A percentile compares a stretch with the other conserved stretches of the same genome.
These are phyloP conservation scores for Histomonas meleagridis DNA, from an alignment of 208 protist species.

Conservation along the genomic window DNA sequence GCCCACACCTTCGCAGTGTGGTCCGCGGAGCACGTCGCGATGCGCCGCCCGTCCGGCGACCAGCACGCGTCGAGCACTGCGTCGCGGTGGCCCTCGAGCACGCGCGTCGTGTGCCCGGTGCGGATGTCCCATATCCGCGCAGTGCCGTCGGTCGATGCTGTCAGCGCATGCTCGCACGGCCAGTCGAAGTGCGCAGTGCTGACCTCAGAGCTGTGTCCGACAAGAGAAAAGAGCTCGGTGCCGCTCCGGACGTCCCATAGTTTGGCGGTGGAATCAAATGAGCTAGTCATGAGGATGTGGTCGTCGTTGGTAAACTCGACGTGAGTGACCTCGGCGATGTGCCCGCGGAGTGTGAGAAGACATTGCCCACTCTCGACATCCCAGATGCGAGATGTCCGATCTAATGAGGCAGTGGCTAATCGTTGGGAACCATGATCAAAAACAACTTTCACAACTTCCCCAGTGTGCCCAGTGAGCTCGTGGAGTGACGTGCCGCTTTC, in stretches of 20 bases:
- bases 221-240: not conserved
- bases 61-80: not conserved
- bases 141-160: not conserved
- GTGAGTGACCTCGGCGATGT: not conserved
- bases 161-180: not conserved
- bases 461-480: not conserved
- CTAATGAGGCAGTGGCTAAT: slow-evolving; percentile 50
- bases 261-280: not conserved
- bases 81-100: not conserved
- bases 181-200: not conserved
- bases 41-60: not conserved
- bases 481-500: not conserved
- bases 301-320: slow-evolving; percentile 4
- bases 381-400: slow-evolving; percentile 52
- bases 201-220: not conserved
- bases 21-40: slow-evolving; percentile 51
- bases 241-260: slow-evolving; percentile 20
- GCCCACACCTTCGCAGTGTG: slow-evolving; percentile 54
- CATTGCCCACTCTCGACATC: slow-evolving; percentile 41
- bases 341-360: not conserved
- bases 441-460: not conserved
- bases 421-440: not conserved
- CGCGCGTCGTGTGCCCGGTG: not conserved
- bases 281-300: not conserved
- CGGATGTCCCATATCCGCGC: not conserved